Evolutionary conservation across 2,329 filamentous ascomycete genomes (phyloP).

Genomic region (Colletotrichum graminicola): DNA sequence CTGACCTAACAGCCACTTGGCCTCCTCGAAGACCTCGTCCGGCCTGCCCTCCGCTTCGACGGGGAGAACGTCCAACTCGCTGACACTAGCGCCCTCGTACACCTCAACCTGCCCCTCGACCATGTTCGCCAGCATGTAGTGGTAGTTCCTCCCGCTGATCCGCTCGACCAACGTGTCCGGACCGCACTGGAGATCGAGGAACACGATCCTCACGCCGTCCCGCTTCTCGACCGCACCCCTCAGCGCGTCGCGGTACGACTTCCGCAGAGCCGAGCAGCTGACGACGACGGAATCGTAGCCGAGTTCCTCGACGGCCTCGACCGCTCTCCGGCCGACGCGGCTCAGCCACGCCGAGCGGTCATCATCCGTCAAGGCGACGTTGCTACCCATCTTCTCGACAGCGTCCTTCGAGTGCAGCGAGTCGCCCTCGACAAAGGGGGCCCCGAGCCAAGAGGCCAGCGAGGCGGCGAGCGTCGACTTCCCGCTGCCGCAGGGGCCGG

Average conservation of each 20-base stretch:
- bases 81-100: slow-evolving; percentile 47
- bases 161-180: slow-evolving; percentile 48
- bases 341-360: slow-evolving; percentile 51
- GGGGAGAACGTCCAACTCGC: slow-evolving; percentile 53
- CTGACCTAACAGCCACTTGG: slow-evolving; percentile 43
- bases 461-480: slow-evolving; percentile 54
- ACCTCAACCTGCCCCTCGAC: slow-evolving; percentile 51
- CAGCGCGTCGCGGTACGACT: slow-evolving; percentile 50
- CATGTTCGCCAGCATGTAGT: slow-evolving; percentile 55
- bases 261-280: slow-evolving; percentile 56
- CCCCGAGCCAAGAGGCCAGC: slow-evolving; percentile 47
- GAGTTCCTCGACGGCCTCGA: slow-evolving; percentile 47
- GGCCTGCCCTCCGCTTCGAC: slow-evolving; percentile 43
- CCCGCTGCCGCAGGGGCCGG: slow-evolving; percentile 57
- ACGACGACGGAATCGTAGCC: slow-evolving; percentile 49
- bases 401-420: slow-evolving; percentile 51
- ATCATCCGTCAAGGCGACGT: slow-evolving; percentile 49
- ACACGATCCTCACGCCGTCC: slow-evolving; percentile 45
- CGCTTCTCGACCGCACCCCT: slow-evolving; percentile 42
- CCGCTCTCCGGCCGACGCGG: slow-evolving; percentile 44
- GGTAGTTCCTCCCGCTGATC: slow-evolving; percentile 46
- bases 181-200: slow-evolving; percentile 53
- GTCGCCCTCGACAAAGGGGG: slow-evolving; percentile 57
- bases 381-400: slow-evolving; percentile 49
- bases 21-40: slow-evolving; percentile 42